phyloP scores from a whole-genome alignment of 192 early-diverging fungal species.

The Spizellomyces punctatus region DNA sequence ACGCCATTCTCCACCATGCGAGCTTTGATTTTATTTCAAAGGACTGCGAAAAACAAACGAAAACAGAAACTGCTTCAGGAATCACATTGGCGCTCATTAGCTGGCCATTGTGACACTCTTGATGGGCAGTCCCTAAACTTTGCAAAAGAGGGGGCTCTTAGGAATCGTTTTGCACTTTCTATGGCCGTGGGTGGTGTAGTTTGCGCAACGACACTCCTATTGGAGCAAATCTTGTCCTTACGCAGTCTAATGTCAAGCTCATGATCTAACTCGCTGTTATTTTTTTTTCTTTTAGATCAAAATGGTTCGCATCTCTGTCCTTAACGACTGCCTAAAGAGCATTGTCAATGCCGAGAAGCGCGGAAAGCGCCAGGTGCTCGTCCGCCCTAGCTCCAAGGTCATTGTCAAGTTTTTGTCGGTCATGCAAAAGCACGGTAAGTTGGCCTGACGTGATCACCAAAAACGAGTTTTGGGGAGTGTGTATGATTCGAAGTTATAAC shows the following conservation, averaged over 20 bases:
- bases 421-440: slow-evolving; percentile 97
- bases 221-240: not conserved
- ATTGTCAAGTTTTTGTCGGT: slow-evolving; percentile 98
- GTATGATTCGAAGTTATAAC: slow-evolving; percentile 68
- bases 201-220: slow-evolving; percentile 25
- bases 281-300: slow-evolving; percentile 19
- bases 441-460: not conserved
- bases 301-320: slow-evolving; percentile 97
- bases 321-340: slow-evolving; percentile 93
- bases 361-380: slow-evolving; percentile 96
- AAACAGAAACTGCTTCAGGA: slow-evolving; percentile 34
- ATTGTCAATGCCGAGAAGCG: slow-evolving; percentile 99
- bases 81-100: slow-evolving; percentile 3
- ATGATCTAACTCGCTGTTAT: not conserved
- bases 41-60: slow-evolving; percentile 6
- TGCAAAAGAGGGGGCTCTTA: slow-evolving; percentile 6
- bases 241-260: not conserved
- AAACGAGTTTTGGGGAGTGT: no score
- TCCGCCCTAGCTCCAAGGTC: slow-evolving; percentile 98
- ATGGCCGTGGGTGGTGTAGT: not conserved
- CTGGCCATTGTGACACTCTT: slow-evolving; percentile 30
- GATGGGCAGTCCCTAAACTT: slow-evolving; percentile 23
- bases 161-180: slow-evolving; percentile 17
- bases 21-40: not conserved
- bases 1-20: not conserved